Evolutionary conservation across 768 basidiomycete genomes (phyloP).

Genomic region (Lentinula edodes): DNA sequence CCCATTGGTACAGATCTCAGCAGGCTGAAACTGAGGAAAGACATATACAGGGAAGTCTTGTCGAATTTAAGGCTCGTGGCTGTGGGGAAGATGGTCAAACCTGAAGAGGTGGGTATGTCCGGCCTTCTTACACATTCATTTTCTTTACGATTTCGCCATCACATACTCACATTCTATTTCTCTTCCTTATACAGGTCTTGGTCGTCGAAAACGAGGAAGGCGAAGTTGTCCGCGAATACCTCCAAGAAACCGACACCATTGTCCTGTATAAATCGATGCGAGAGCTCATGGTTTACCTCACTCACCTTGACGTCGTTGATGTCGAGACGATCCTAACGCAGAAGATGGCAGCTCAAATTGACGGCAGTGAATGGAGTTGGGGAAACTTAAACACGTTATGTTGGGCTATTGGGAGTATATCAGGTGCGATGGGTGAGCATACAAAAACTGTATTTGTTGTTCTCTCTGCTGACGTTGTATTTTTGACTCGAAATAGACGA

Average conservation of each 20-base stretch:
- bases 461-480: not conserved
- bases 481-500: slow-evolving; percentile 42
- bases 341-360: slow-evolving; percentile 71
- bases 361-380: slow-evolving; percentile 79
- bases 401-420: slow-evolving; percentile 82
- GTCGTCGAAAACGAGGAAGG: slow-evolving; percentile 83
- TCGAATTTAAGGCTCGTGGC: slow-evolving; percentile 69
- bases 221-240: slow-evolving; percentile 77
- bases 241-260: slow-evolving; percentile 72
- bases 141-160: too few relatives aligned
- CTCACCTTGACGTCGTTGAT: slow-evolving; percentile 70
- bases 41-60: slow-evolving; percentile 68
- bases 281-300: slow-evolving; percentile 73
- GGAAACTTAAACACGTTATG: slow-evolving; percentile 77
- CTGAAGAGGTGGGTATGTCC: slow-evolving; percentile 55
- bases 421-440: slow-evolving; percentile 73
- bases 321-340: slow-evolving; percentile 76
- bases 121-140: too few relatives aligned
- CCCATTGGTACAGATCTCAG: not conserved
- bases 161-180: not conserved
- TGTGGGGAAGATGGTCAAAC: slow-evolving; percentile 81
- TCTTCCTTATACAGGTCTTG: slow-evolving; percentile 41
- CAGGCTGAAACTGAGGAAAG: slow-evolving; percentile 16
- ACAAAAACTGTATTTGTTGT: not conserved
- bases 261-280: slow-evolving; percentile 81